Evolutionary conservation across 2,329 filamentous ascomycete species (phyloP), one percentile per base, ranked within the genome.

Genomic region (Dothistroma septosporum): DNA sequence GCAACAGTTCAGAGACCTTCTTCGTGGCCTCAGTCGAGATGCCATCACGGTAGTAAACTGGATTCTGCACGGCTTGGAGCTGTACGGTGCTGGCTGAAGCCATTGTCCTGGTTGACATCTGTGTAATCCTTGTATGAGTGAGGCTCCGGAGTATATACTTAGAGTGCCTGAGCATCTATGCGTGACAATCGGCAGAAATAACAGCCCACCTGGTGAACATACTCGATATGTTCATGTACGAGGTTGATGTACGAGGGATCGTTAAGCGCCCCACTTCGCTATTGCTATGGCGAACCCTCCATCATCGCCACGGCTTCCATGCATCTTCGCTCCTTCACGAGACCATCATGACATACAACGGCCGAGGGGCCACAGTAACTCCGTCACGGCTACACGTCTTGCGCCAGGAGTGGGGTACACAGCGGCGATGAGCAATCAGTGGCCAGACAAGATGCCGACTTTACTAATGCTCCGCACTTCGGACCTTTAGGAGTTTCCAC

Each of bases 1-100:
- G 90, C 19, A 97, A 77, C 4, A 96, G 76, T 64, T 89, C 79
- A 3, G 86, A 87, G 0, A 83, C 81, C 61, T 79, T 86, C 44
- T 78, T 76, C 0, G 91, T 89, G 0, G 86, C 82, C 35, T 85
- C 85, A 1, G 82, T 75, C 2, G 78, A 83, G 46, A 80, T 75
- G 76, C 63, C 77, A 62, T 72, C 70, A 1, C 77, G 71, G 61
- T 76, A 78, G 66, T 79, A 84, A 21, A 80, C 73, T 0, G 82
- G 81, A 12, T 76, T 63, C 58, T 81, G 75, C 11, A 68, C 66
- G 2, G 75, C 70, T 0, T 77, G 73, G 11, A 86, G 72, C 31
- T 81, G 73, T 32, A 84, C 72, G 14, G 57, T 72, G 63, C 65
- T 57, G 47, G n/a, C 14, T 28, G 47, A 14, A 24, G 47, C 47